These are phyloP conservation scores for Ceratobasidium sp. DNA, from an alignment of 1,284 basidiomycete species.

Conservation along the genomic window DNA sequence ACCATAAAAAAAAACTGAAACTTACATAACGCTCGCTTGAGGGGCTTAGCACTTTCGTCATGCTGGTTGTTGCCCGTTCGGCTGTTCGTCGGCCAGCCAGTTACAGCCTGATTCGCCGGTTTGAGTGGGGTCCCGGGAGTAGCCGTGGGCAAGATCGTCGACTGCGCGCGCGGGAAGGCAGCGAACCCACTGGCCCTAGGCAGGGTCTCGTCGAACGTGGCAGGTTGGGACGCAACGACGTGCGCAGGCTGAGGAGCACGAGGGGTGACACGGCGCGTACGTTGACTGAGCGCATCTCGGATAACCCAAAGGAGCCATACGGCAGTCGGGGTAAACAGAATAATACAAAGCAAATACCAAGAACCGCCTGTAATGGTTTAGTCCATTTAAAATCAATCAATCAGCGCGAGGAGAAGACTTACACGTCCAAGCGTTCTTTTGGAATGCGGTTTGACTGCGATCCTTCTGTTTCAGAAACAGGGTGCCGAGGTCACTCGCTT, in stretches of 20 bases:
- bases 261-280: slow-evolving; percentile 6
- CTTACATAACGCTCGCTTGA: slow-evolving; percentile 35
- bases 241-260: neutral
- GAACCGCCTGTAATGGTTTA: neutral
- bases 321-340: slow-evolving; percentile 35
- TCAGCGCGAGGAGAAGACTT: neutral
- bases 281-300: slow-evolving; percentile 10
- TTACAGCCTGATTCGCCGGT: neutral
- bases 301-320: slow-evolving; percentile 20
- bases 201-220: slow-evolving; percentile 5
- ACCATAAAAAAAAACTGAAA: neutral
- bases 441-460: slow-evolving; percentile 16
- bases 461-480: slow-evolving; percentile 31
- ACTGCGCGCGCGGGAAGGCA: neutral
- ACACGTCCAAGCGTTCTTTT: slow-evolving; percentile 24
- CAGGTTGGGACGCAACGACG: neutral
- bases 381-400: too few species aligned
- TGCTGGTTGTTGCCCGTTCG: neutral
- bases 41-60: neutral
- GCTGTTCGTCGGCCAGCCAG: neutral
- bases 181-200: slow-evolving; percentile 14
- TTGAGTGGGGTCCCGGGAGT: neutral
- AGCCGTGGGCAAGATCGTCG: neutral
- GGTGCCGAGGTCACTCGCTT: slow-evolving; percentile 14
- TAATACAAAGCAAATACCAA: slow-evolving; percentile 28